These are phyloP conservation scores for Hanseniaspora mollemarum DNA, from an alignment of 805 yeast species.

Conservation along the genomic window DNA sequence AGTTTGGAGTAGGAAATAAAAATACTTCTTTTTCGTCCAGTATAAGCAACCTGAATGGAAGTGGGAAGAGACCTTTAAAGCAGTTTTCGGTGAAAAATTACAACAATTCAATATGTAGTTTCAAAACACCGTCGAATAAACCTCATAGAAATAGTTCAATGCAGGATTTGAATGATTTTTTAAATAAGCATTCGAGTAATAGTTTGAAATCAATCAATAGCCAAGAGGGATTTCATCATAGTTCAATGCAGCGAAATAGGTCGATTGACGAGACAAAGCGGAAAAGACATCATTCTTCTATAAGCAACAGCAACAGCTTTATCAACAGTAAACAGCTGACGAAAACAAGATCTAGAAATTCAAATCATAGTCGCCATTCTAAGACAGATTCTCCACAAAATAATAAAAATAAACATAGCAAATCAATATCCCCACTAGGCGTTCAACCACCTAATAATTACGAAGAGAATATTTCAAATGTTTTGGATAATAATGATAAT, in stretches of 20 bases:
- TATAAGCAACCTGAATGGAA: neutral
- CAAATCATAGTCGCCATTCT: conserved; percentile 5
- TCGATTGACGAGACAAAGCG: conserved; percentile 17
- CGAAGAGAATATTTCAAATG: no score
- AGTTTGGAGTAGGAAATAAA: neutral
- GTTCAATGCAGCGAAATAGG: neutral
- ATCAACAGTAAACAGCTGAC: conserved; percentile 15
- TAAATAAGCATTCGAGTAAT: neutral
- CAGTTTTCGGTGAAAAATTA: conserved; percentile 12
- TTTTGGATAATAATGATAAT: no score
- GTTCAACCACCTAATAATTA: neutral
- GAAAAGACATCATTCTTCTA: conserved; percentile 21
- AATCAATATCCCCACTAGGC: neutral
- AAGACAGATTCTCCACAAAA: neutral
- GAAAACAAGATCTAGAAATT: conserved; percentile 8
- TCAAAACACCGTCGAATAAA: conserved; percentile 1
- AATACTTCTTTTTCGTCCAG: neutral
- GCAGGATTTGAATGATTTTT: conserved; percentile 5
- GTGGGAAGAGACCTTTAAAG: conserved; percentile 2
- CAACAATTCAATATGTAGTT: neutral
- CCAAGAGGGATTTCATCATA: neutral
- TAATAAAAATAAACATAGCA: neutral
- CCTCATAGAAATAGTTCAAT: neutral
- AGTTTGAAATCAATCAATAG: conserved; percentile 7
- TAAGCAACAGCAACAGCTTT: conserved; percentile 20